Base-by-base conservation (phyloP, 2,329 filamentous ascomycete species). In the Hypoxylon sp. region DNA sequence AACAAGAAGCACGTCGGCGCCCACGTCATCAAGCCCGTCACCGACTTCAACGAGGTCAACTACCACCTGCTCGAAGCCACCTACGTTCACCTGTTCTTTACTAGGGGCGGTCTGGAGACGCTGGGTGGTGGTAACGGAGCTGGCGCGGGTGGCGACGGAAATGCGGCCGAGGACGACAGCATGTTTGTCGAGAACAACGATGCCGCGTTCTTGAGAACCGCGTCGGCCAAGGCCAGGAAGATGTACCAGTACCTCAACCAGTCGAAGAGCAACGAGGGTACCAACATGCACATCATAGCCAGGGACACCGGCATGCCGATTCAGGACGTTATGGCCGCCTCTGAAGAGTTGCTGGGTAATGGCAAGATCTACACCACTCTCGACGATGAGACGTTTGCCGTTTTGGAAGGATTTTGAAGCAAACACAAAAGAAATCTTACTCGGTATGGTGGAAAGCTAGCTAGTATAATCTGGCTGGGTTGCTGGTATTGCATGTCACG, bases 31-130 rank as follows among this genome's bases (percentile, higher is more conserved):
- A 87, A 91, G 44, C 86, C 89, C 3, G 77, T 97, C 45, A 77
- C 81, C 46, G 89, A 97, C 71, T 88, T 88, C 76, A 96, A 99
- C 76, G 94, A 99, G 78, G 82, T 97, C 69, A 88, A 88, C 69
- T 96, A 91, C 70, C 94, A 97, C 73, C 74, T 97, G 60, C 84
- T 99, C 43, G 93, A 99, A 75, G 88, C 91, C 17, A 90, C 91
- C 4, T 89, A 88, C 50, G 88, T 95, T 38, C 94, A 99, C 75
- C 77, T 99, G 40, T 87, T 87, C 73, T 89, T 91, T 70, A 89
- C 87, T 9, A 82, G 84, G 32, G 92, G 91, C 0, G 76, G 71
- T 34, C 59, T 67, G 62, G 74, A 68, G 8, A 67, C 61, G 12
- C 68, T 60, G 16, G 68, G 60, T 46, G 67, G 66, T 31, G n/a